Evolutionary conservation across 331 rosid genomes (phyloP).

Genomic region (Spiraea crenata): DNA sequence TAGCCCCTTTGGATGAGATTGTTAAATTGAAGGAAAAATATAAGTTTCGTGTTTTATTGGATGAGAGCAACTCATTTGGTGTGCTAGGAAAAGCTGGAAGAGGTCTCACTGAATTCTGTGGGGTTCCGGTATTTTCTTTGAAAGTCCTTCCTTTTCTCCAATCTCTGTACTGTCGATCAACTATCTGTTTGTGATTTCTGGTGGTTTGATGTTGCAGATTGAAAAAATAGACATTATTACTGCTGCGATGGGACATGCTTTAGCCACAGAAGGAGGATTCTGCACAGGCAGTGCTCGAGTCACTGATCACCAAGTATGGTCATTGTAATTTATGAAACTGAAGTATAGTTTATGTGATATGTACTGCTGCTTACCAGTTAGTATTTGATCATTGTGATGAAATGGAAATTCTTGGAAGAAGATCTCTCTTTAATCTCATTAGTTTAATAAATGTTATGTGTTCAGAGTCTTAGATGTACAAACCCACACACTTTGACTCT

Average conservation of each 20-base stretch:
- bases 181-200: slow-evolving; percentile 35
- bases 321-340: slow-evolving; percentile 13
- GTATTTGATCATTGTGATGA: neutral
- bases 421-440: neutral
- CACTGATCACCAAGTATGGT: slow-evolving; percentile 90
- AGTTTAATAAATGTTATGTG: neutral
- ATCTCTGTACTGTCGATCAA: neutral
- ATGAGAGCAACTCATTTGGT: slow-evolving; percentile 97
- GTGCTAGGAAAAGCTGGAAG: slow-evolving; percentile 91
- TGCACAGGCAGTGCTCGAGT: slow-evolving; percentile 95
- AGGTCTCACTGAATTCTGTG: slow-evolving; percentile 79
- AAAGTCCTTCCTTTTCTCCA: slow-evolving; percentile 14
- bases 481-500: neutral
- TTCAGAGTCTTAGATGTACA: neutral
- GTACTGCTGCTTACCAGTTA: neutral
- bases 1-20: slow-evolving; percentile 88
- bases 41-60: slow-evolving; percentile 81
- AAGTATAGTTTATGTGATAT: neutral
- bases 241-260: slow-evolving; percentile 97
- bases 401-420: slow-evolving; percentile 16
- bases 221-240: slow-evolving; percentile 91
- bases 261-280: slow-evolving; percentile 98
- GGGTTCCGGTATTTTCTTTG: slow-evolving; percentile 70
- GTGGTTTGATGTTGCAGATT: slow-evolving; percentile 49
- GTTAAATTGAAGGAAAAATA: slow-evolving; percentile 87